Base-by-base conservation (phyloP, 192 early-diverging fungal genomes). In the Entomortierella chlamydospora region DNA sequence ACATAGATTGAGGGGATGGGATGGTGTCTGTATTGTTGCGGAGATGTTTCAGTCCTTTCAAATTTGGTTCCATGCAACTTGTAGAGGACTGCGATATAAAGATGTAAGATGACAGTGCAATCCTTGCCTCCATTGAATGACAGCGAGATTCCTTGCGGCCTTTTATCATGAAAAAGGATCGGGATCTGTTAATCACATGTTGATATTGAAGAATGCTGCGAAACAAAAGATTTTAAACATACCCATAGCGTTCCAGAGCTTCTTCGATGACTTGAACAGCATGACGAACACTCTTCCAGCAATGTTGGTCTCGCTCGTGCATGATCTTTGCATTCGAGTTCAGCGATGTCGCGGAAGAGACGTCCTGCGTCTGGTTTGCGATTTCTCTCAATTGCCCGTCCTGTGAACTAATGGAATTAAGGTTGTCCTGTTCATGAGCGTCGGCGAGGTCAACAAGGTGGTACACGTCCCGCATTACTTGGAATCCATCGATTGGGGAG, bases 111-210 rank as follows among this genome's bases (percentile, higher is more conserved):
- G 13, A 96, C 94, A 2, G 96, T 97, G 82, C 97, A 98, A 77
- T 99, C 97, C 81, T 99, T 99, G 20, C 97, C 97, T 11, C 97
- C 97, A 72, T 99, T 99, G 68, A 98, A 99, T 56, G 91, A 92
- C 45, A 99, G 82, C 7, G 92, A 89, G 13, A 97, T 55, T 8
- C 84, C 83, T 0, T 87, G 79, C 22, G 83, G 72, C 43, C 94
- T 95, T 37, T 37, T 33, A 52, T 13, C 33, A 31, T 33, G 26
- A 89, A 29, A 53, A 69, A 54, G 30, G 26, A 29, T 51, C 57
- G 34, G 15, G n/a, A 43, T 20, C 11, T 55, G 42, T 42, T 59
- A 45, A 31, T 47, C 22, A 50, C 49, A 50, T 15, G 33, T 17
- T 4, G 22, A 22, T 54, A 12, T 33, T 43, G 39, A 34, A 30